phyloP scores from a whole-genome alignment of 176 grass and related monocot species.

The Avena atlantica region DNA sequence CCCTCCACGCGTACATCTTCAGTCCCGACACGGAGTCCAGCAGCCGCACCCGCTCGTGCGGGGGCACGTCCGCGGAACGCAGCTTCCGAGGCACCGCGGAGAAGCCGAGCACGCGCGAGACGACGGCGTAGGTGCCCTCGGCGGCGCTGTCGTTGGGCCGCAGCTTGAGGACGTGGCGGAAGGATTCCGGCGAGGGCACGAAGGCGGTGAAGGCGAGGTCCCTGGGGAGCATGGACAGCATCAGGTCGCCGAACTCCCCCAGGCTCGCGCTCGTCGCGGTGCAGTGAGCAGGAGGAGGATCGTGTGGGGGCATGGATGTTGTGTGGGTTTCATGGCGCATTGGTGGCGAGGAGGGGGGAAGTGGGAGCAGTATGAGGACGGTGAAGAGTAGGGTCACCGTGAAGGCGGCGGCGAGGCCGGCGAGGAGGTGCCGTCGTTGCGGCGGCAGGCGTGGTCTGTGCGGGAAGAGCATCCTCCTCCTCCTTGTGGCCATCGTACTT shows the following conservation, averaged over 20 bases:
- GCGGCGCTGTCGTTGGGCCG: conserved; percentile 18
- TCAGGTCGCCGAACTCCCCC: conserved; percentile 73
- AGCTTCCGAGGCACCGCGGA: conserved; percentile 63
- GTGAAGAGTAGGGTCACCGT: conserved; percentile 17
- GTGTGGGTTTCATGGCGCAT: background rate
- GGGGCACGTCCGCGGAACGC: conserved; percentile 46
- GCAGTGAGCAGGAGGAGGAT: background rate
- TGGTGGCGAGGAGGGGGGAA: background rate
- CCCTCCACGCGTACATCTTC: conserved; percentile 59
- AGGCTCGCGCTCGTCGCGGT: conserved; percentile 24
- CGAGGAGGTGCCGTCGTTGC: background rate
- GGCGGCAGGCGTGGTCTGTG: background rate
- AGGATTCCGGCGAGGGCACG: conserved; percentile 58
- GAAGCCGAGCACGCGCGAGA: conserved; percentile 88
- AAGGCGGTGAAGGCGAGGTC: conserved; percentile 85
- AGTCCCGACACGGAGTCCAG: conserved; percentile 75
- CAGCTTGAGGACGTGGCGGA: conserved; percentile 52
- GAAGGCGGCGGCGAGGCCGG: background rate
- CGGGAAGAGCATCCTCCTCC: background rate
- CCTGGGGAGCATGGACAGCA: conserved; percentile 79
- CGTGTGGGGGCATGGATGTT: background rate
- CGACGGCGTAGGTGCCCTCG: conserved; percentile 58
- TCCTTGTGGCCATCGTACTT: background rate
- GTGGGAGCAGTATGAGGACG: conserved; percentile 22
- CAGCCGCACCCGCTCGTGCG: conserved; percentile 16